Conservation (phyloP, 768 basidiomycete species). For the Chlorophyllum brunneum region DNA sequence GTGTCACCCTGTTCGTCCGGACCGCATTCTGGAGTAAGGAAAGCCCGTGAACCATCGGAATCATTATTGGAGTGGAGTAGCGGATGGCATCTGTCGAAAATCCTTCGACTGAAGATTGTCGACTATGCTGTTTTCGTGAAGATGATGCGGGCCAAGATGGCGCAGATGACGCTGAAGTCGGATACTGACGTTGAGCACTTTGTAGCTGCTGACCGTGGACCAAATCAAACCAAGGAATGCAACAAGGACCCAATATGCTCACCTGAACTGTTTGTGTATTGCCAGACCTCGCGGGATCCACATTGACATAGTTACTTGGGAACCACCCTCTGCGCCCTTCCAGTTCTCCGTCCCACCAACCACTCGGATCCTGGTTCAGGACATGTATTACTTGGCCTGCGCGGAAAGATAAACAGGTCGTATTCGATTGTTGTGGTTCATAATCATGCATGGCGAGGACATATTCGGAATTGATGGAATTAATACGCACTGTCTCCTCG, state of each 20-base stretch:
- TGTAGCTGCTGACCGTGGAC: slow-evolving; percentile 21
- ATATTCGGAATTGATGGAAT: slow-evolving; percentile 54
- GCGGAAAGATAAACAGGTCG: slow-evolving; percentile 83
- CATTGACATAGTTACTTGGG: slow-evolving; percentile 92
- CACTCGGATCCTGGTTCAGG: slow-evolving; percentile 79
- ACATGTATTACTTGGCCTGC: slow-evolving; percentile 92
- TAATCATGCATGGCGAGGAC: slow-evolving; percentile 95
- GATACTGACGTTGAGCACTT: slow-evolving; percentile 42
- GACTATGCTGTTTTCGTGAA: slow-evolving; percentile 32
- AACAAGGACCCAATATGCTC: slow-evolving; percentile 16
- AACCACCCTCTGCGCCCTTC: slow-evolving; percentile 94
- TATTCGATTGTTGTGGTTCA: slow-evolving; percentile 59
- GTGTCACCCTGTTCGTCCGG: slow-evolving; percentile 65
- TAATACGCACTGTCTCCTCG: slow-evolving; percentile 47
- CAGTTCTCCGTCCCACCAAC: slow-evolving; percentile 99
- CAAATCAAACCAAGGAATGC: slow-evolving; percentile 9
- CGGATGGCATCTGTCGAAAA: slow-evolving; percentile 47
- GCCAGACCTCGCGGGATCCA: slow-evolving; percentile 48
- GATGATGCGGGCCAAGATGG: slow-evolving; percentile 51
- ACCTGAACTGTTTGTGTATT: slow-evolving; percentile 25
- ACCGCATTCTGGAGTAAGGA: slow-evolving; percentile 86
- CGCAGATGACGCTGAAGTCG: slow-evolving; percentile 47
- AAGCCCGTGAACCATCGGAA: slow-evolving; percentile 80
- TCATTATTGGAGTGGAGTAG: slow-evolving; percentile 78
- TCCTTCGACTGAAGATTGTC: slow-evolving; percentile 42